Evolutionary conservation across 306 rosid species (phyloP).

Genomic region (Pyrus pyrifolia): DNA sequence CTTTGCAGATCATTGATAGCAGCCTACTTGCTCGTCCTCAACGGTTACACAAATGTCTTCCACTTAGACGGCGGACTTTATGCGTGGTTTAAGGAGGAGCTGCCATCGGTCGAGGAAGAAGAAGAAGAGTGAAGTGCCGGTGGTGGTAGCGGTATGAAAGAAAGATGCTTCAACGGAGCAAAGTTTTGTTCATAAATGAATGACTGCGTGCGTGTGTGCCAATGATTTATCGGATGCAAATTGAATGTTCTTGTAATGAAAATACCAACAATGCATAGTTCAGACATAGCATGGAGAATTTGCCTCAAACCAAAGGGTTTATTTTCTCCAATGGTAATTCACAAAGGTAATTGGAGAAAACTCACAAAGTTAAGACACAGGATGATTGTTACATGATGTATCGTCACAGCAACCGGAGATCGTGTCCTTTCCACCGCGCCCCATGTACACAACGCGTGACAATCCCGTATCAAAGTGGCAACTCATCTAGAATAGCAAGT

Average conservation of each 20-base stretch:
- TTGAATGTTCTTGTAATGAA: slow-evolving; percentile 17
- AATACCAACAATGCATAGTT: not conserved
- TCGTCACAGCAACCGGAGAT: slow-evolving; percentile 4
- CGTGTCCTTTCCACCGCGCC: slow-evolving; percentile 17
- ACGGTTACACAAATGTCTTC: slow-evolving; percentile 78
- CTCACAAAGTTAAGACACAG: not conserved
- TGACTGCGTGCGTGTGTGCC: slow-evolving; percentile 12
- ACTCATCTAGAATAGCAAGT: slow-evolving; percentile 22
- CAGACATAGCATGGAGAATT: not conserved
- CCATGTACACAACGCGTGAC: slow-evolving; percentile 32
- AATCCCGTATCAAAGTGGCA: slow-evolving; percentile 19
- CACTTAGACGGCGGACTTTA: slow-evolving; percentile 95
- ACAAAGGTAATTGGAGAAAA: not conserved
- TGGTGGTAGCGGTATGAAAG: not conserved
- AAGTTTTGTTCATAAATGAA: slow-evolving; percentile 39
- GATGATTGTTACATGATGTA: slow-evolving; percentile 4
- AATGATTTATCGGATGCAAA: slow-evolving; percentile 11
- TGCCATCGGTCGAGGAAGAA: slow-evolving; percentile 52
- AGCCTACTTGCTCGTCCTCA: slow-evolving; percentile 86
- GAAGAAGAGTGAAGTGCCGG: slow-evolving; percentile 19
- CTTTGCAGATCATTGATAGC: slow-evolving; percentile 86
- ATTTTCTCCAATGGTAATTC: slow-evolving; percentile 22
- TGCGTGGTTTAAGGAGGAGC: slow-evolving; percentile 67
- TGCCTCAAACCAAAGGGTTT: slow-evolving; percentile 6
- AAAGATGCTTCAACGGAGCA: slow-evolving; percentile 9